Evolutionary conservation across 176 grass and related monocot genomes (phyloP), one percentile per base, ranked within the genome.

Genomic region (Oryza australiensis): DNA sequence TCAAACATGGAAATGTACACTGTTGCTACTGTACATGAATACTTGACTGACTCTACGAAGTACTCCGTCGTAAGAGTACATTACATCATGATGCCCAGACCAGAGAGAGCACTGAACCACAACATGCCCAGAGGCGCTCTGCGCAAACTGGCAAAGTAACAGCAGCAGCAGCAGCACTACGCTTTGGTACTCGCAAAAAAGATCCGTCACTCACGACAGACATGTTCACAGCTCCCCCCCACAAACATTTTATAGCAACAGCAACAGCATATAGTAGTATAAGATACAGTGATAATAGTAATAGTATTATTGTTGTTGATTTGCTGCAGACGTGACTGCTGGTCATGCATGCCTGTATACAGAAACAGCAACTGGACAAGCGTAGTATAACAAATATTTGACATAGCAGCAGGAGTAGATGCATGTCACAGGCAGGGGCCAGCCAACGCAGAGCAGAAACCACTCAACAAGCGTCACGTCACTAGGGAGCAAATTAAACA

Each of bases 1-100:
- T 80, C 87, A 84, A 89, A 85, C 70, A 59, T 11, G 84, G 20
- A 55, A 55, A 55, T n/a, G 18, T 9, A 55, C 20, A 22, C 18
- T 38, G 5, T 38, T 38, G 37, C 37, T 45, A 45, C 43, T 45
- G 16, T 51, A 20, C 48, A 51, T 20, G 48, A 20, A 18, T 51
- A 51, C 48, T 20, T 45, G 3, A 45, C 12, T 14, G 37, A 12
- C 8, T 11, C 5, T 35, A 6, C 4, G 20, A 27, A n/a, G n/a
- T n/a, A n/a, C n/a, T n/a, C n/a, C n/a, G n/a, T n/a, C n/a, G n/a
- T n/a, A n/a, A n/a, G n/a, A n/a, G n/a, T n/a, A n/a, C n/a, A n/a
- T n/a, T n/a, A n/a, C n/a, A n/a, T n/a, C 85, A 32, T 7, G 18
- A 49, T 14, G 40, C 26, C 26, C 62, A 23, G 27, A 9, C 26